Percentiles rank a stretch among this genome's conserved stretches.
Evolutionary conservation across 345 rosid genomes (phyloP).

Genomic region (Eucalyptus curtisii): DNA sequence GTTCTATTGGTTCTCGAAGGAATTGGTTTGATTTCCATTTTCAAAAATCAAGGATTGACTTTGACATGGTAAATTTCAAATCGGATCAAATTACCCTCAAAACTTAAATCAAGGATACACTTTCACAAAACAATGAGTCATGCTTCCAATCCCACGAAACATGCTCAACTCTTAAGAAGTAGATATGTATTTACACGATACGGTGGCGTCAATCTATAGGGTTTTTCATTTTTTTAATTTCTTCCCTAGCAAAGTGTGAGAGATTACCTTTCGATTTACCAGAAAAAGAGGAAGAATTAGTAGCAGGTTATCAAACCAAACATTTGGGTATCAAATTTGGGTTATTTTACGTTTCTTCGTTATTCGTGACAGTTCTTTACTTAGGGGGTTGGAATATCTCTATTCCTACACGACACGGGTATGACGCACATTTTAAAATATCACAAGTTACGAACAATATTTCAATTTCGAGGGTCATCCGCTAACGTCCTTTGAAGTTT

Average conservation of each 20-base stretch:
- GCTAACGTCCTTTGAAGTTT: too few species aligned
- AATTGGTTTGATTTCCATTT: neutral
- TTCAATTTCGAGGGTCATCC: too few species aligned
- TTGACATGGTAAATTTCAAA: neutral
- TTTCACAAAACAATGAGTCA: neutral
- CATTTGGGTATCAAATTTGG: neutral
- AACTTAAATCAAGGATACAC: neutral
- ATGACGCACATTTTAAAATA: neutral
- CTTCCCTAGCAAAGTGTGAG: too few species aligned
- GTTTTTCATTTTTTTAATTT: too few species aligned
- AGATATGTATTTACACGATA: fast-evolving
- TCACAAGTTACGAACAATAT: fast-evolving
- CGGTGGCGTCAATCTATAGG: too few species aligned
- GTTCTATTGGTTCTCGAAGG: fast-evolving
- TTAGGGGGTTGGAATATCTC: too few species aligned
- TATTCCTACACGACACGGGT: fast-evolving
- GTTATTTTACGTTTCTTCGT: neutral
- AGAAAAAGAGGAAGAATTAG: neutral
- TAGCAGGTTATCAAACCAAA: neutral
- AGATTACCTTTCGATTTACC: too few species aligned
- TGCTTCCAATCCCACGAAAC: neutral
- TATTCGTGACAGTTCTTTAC: too few species aligned
- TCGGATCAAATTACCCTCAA: too few species aligned
- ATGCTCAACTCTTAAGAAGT: neutral
- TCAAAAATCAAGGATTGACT: neutral